Evolutionary conservation across 805 yeast genomes (phyloP).

Genomic region (Nakazawaea ambrosiae): DNA sequence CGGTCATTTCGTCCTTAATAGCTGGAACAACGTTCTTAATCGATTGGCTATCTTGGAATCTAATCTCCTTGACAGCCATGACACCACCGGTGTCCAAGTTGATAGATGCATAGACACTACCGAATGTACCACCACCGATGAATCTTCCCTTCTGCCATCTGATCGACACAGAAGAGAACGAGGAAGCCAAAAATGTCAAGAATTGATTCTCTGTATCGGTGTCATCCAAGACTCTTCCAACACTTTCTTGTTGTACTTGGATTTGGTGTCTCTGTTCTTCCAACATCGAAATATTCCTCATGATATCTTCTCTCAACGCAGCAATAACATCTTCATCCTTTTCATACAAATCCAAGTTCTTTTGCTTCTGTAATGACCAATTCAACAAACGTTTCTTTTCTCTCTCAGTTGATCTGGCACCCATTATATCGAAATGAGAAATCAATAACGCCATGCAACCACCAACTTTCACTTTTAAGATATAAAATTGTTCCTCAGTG

Average conservation of each 20-base stretch:
- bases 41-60: slow-evolving; percentile 82
- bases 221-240: slow-evolving; percentile 87
- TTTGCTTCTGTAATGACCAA: slow-evolving; percentile 47
- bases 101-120: slow-evolving; percentile 86
- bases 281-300: slow-evolving; percentile 55
- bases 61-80: slow-evolving; percentile 94
- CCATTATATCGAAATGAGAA: slow-evolving; percentile 97
- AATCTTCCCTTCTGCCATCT: slow-evolving; percentile 96
- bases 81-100: slow-evolving; percentile 93
- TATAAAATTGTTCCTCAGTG: slow-evolving; percentile 66
- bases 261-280: slow-evolving; percentile 47
- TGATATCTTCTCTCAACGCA: slow-evolving; percentile 59
- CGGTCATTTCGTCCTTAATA: slow-evolving; percentile 95
- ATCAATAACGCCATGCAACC: slow-evolving; percentile 90
- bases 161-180: slow-evolving; percentile 82
- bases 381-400: slow-evolving; percentile 48
- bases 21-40: slow-evolving; percentile 80
- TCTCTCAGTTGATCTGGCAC: slow-evolving; percentile 81
- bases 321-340: slow-evolving; percentile 48
- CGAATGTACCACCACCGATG: slow-evolving; percentile 95
- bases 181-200: slow-evolving; percentile 78
- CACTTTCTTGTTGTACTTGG: slow-evolving; percentile 40
- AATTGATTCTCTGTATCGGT: slow-evolving; percentile 83
- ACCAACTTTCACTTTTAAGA: slow-evolving; percentile 76
- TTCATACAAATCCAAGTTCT: slow-evolving; percentile 45